Percentiles rank a stretch among this genome's conserved stretches.
These are phyloP conservation scores for Fraxinus latifolia DNA, from an alignment of 305 asterid species.

Conservation along the genomic window DNA sequence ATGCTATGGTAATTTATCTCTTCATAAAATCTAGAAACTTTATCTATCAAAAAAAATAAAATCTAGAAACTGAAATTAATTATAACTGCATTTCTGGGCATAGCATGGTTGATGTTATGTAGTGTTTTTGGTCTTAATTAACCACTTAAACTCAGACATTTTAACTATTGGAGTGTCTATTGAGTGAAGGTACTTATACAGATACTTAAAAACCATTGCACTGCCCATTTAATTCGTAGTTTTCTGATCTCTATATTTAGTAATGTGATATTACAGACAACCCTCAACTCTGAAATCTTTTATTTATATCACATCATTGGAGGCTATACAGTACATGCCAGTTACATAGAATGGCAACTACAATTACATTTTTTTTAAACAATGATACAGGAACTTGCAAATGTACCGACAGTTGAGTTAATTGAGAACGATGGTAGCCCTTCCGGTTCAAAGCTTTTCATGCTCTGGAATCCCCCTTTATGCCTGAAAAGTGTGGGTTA, in stretches of 20 bases:
- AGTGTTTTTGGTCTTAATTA: not conserved
- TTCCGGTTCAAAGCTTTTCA: slow-evolving; percentile 73
- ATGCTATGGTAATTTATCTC: slow-evolving; percentile 65
- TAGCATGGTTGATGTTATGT: slow-evolving; percentile 1
- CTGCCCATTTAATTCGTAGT: not conserved
- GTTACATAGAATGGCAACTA: slow-evolving; percentile 13
- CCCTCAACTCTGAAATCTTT: not conserved
- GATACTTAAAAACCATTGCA: not conserved
- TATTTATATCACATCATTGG: slow-evolving; percentile 6
- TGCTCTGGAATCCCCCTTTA: slow-evolving; percentile 94
- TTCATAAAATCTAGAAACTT: slow-evolving; percentile 12
- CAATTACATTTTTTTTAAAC: slow-evolving; percentile 13
- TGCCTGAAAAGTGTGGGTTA: slow-evolving; percentile 63
- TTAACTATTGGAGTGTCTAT: not conserved
- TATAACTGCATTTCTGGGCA: slow-evolving; percentile 12
- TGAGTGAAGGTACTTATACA: slow-evolving; percentile 8
- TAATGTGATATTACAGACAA: not conserved
- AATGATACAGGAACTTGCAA: slow-evolving; percentile 69
- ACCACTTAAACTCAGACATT: not conserved
- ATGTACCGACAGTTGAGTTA: slow-evolving; percentile 57
- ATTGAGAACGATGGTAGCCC: slow-evolving; percentile 93
- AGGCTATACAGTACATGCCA: not conserved
- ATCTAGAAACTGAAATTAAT: slow-evolving; percentile 4
- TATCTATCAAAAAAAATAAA: not conserved
- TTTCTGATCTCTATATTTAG: not conserved